A percentile compares a stretch with the other conserved stretches of the same genome.
These are phyloP conservation scores for Codiaeum variegatum DNA, from an alignment of 441 rosid species.

Conservation along the genomic window DNA sequence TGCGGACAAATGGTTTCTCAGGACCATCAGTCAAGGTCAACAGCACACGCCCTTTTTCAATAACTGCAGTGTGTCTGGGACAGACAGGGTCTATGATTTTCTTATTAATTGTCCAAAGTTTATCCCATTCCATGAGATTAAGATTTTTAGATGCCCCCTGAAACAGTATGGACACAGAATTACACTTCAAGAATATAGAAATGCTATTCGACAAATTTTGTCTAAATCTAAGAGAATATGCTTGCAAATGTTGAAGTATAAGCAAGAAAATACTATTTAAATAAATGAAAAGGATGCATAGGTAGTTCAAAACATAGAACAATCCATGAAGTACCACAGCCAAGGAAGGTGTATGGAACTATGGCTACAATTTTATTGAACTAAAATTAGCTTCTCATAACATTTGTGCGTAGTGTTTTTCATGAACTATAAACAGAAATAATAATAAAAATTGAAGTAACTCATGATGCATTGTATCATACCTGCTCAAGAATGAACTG, in stretches of 20 bases:
- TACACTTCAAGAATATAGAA: neutral
- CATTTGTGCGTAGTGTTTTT: neutral
- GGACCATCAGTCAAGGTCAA: constrained; percentile 69
- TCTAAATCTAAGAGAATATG: neutral
- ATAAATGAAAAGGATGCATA: neutral
- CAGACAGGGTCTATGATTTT: constrained; percentile 91
- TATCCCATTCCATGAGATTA: constrained; percentile 94
- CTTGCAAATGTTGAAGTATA: neutral
- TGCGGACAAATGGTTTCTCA: constrained; percentile 63
- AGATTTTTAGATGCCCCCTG: constrained; percentile 91
- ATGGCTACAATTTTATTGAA: neutral
- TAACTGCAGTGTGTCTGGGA: constrained; percentile 88
- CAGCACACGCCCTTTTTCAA: constrained; percentile 55
- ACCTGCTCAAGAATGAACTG: constrained; percentile 96
- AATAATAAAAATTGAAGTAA: neutral
- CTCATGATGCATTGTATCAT: neutral
- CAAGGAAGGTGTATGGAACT: neutral
- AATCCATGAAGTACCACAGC: neutral
- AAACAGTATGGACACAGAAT: constrained; percentile 15
- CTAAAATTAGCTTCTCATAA: neutral
- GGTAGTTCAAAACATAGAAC: neutral
- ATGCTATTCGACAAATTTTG: neutral
- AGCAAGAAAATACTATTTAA: neutral
- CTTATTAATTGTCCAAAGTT: constrained; percentile 92
- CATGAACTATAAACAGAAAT: neutral